phyloP scores from a whole-genome alignment of 148 eudicot genomes.

The Vaccinium myrtillus region DNA sequence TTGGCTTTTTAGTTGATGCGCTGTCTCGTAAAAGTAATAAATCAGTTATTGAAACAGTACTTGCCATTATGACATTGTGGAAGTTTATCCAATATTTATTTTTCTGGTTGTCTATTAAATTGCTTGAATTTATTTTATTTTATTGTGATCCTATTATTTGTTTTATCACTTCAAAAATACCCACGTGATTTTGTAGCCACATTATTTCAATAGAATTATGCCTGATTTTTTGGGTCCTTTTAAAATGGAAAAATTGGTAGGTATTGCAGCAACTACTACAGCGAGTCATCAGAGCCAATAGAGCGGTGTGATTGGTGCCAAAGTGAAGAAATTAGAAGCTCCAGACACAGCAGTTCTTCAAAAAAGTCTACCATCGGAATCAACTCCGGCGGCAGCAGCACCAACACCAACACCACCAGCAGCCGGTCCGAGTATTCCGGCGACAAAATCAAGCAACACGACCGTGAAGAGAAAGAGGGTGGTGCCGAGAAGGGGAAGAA shows the following conservation, averaged over 20 bases:
- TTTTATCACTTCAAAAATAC: background rate
- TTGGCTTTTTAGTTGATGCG: too few species aligned
- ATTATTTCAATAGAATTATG: background rate
- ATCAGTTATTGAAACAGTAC: too few species aligned
- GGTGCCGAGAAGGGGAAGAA: slow-evolving; percentile 31
- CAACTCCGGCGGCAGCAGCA: background rate
- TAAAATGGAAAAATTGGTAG: slow-evolving; percentile 17
- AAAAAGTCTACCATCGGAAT: slow-evolving; percentile 27
- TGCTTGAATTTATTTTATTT: background rate
- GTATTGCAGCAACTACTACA: slow-evolving; percentile 71
- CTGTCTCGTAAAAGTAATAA: too few species aligned
- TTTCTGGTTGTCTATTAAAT: background rate
- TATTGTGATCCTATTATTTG: background rate
- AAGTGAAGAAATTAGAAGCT: slow-evolving; percentile 35
- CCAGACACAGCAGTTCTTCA: slow-evolving; percentile 33
- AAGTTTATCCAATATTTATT: background rate
- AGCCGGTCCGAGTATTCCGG: slow-evolving; percentile 26
- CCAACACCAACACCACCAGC: background rate
- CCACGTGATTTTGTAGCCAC: background rate
- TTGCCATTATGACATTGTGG: background rate
- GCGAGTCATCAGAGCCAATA: slow-evolving; percentile 39
- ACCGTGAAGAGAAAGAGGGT: slow-evolving; percentile 20
- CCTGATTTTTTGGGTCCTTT: background rate
- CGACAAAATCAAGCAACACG: slow-evolving; percentile 31
- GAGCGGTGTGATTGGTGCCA: slow-evolving; percentile 62